phyloP scores from a whole-genome alignment of 768 basidiomycete genomes.

The Auricularia auricula-judae region DNA sequence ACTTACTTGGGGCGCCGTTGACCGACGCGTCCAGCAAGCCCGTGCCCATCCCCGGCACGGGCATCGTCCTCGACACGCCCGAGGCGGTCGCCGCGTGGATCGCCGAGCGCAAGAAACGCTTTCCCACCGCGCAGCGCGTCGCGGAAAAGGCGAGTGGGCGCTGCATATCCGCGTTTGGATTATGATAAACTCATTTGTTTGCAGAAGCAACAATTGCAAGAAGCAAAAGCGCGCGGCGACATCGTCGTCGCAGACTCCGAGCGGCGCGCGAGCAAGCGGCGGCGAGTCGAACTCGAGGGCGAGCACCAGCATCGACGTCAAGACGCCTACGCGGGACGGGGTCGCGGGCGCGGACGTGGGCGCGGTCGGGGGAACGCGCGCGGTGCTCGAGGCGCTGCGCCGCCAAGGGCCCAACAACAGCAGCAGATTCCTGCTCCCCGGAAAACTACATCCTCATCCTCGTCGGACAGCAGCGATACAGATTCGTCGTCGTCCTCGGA shows the following conservation, averaged over 20 bases:
- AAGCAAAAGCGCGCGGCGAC: constrained; percentile 75
- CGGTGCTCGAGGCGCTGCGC: constrained; percentile 11
- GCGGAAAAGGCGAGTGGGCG: constrained; percentile 44
- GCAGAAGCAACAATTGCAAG: constrained; percentile 56
- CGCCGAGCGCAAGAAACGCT: constrained; percentile 76
- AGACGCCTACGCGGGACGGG: constrained; percentile 14
- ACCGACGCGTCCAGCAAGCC: constrained; percentile 38
- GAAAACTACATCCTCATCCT: background rate
- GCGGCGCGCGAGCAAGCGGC: constrained; percentile 31
- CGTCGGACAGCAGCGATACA: background rate
- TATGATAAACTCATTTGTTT: background rate
- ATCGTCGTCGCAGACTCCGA: constrained; percentile 38
- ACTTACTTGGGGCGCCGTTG: constrained; percentile 1
- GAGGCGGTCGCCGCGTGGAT: constrained; percentile 81
- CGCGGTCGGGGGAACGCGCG: constrained; percentile 23
- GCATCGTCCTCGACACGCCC: constrained; percentile 62
- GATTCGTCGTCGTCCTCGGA: background rate
- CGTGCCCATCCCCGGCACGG: constrained; percentile 71
- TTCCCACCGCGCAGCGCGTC: constrained; percentile 59
- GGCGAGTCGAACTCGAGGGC: constrained; percentile 20
- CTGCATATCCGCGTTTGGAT: constrained; percentile 8
- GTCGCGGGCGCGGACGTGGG: constrained; percentile 15
- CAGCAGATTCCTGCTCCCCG: background rate
- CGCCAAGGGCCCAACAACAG: background rate
- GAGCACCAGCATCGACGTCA: background rate